Percentiles rank a stretch among this genome's conserved stretches.
phyloP scores from a whole-genome alignment of 2,329 filamentous ascomycete genomes.

The Verticillium longisporum region DNA sequence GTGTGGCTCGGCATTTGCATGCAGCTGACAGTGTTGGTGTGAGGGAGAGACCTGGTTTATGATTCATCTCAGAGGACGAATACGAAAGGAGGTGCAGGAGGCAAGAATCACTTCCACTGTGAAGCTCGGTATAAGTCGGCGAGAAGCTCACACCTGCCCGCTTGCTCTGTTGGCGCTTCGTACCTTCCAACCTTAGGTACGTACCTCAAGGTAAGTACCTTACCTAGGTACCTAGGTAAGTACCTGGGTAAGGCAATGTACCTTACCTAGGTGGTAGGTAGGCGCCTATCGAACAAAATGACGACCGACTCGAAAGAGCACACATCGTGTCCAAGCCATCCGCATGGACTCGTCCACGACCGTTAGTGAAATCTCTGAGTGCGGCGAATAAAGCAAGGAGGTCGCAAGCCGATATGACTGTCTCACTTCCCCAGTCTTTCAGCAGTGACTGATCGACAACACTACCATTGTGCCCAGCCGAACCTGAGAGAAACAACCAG shows the following conservation, averaged over 20 bases:
- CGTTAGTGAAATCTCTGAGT: no score
- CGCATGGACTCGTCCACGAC: no score
- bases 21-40: background rate
- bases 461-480: background rate
- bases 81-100: background rate
- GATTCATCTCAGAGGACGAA: background rate
- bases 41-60: background rate
- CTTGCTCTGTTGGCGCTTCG: no score
- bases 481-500: background rate
- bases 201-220: no score
- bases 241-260: no score
- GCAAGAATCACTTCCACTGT: background rate
- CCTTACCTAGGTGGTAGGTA: no score
- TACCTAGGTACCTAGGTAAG: no score
- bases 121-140: background rate
- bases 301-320: no score
- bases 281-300: no score
- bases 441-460: background rate
- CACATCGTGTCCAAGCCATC: no score
- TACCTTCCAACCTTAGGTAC: no score
- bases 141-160: background rate
- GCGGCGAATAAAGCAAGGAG: background rate
- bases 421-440: background rate
- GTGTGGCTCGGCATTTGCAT: background rate
- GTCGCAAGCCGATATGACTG: background rate